Evolutionary conservation across 1,284 basidiomycete genomes (phyloP).

Genomic region (Irpex sp.): DNA sequence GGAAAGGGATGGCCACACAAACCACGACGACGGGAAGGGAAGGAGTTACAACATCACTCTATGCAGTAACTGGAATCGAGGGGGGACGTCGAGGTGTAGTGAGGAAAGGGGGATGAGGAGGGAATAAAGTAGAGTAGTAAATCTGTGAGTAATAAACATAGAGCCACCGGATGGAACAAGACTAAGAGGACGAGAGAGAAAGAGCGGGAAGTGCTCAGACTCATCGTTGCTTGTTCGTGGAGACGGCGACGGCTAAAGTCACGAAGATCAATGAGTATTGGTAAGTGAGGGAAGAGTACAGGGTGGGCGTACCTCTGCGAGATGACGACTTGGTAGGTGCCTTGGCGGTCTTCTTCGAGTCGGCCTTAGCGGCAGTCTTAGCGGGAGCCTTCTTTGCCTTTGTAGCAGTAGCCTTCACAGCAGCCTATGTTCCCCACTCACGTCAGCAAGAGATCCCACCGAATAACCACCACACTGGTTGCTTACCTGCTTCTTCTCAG

Average conservation of each 20-base stretch:
- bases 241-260: conserved; percentile 6
- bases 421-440: conserved; percentile 18
- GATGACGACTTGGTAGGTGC: conserved; percentile 5
- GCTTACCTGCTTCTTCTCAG: conserved; percentile 31
- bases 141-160: not conserved
- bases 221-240: conserved; percentile 11
- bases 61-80: too few relatives aligned
- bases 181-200: not conserved
- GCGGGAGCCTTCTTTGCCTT: conserved; percentile 22
- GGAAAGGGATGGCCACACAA: not conserved
- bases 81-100: not conserved
- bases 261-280: not conserved
- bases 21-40: not conserved
- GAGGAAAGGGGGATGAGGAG: not conserved
- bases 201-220: not conserved
- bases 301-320: not conserved
- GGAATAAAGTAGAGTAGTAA: conserved; percentile 4
- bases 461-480: not conserved
- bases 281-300: not conserved
- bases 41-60: not conserved
- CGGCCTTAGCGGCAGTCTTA: conserved; percentile 12
- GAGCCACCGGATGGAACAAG: not conserved
- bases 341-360: conserved; percentile 24
- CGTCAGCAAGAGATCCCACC: conserved; percentile 16
- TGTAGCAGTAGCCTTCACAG: conserved; percentile 22